phyloP scores from a whole-genome alignment of 345 rosid species.

The Raphanus sativus region DNA sequence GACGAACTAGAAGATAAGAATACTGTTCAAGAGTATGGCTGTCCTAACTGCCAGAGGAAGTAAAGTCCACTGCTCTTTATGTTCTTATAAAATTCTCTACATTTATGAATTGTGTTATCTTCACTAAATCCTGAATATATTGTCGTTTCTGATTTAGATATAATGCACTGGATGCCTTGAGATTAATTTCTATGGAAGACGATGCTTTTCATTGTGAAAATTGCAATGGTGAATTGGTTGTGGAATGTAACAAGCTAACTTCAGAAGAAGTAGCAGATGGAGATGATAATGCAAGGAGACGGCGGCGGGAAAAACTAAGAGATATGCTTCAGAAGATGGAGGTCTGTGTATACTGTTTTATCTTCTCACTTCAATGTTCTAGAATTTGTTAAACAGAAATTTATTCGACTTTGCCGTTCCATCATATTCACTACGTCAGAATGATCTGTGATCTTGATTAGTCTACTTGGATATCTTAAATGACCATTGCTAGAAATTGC shows the following conservation, averaged over 20 bases:
- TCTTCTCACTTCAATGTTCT: background rate
- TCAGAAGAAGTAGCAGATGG: conserved; percentile 87
- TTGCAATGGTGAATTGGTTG: conserved; percentile 87
- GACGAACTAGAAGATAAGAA: conserved; percentile 87
- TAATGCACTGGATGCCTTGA: conserved; percentile 80
- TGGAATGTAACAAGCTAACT: conserved; percentile 83
- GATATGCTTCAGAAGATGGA: conserved; percentile 78
- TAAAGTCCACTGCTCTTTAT: conserved; percentile 29
- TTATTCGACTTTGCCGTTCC: background rate
- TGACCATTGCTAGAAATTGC: background rate
- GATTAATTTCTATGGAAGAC: conserved; percentile 61
- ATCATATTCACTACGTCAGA: background rate
- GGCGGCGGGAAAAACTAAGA: conserved; percentile 78
- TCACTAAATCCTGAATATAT: conserved; percentile 1
- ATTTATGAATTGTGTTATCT: conserved; percentile 1
- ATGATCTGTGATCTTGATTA: conserved; percentile 1
- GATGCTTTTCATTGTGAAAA: conserved; percentile 84
- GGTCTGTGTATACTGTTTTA: conserved; percentile 42
- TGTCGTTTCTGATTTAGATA: conserved; percentile 51
- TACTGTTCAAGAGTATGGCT: conserved; percentile 86
- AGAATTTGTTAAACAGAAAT: background rate
- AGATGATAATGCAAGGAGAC: conserved; percentile 83
- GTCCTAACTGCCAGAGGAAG: conserved; percentile 90
- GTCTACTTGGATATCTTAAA: background rate
- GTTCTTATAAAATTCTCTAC: background rate